These are phyloP conservation scores for Gnomoniopsis sp. DNA, from an alignment of 2,329 filamentous ascomycete genomes.

Conservation along the genomic window DNA sequence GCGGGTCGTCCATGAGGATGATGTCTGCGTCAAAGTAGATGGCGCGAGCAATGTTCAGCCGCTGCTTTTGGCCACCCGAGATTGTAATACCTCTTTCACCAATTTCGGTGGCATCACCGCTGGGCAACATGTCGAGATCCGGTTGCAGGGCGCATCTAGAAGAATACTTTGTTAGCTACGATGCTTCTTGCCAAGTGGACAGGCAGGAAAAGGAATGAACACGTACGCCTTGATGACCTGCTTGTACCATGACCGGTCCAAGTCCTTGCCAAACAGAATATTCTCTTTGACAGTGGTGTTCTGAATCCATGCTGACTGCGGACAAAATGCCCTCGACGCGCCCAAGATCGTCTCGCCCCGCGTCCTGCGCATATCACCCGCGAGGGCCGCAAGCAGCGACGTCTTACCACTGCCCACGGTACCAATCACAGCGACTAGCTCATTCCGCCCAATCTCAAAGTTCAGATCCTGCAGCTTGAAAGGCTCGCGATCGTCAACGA, in stretches of 20 bases:
- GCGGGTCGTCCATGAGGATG: slow-evolving; percentile 66
- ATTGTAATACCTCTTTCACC: slow-evolving; percentile 94
- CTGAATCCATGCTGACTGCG: slow-evolving; percentile 97
- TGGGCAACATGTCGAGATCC: slow-evolving; percentile 90
- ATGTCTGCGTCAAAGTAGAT: slow-evolving; percentile 69
- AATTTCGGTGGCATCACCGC: slow-evolving; percentile 86
- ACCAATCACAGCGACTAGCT: slow-evolving; percentile 82
- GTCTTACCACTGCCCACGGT: slow-evolving; percentile 88
- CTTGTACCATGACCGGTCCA: slow-evolving; percentile 75
- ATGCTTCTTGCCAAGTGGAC: neutral
- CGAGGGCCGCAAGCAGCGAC: slow-evolving; percentile 81
- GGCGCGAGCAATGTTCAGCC: slow-evolving; percentile 85
- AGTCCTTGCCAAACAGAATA: slow-evolving; percentile 81
- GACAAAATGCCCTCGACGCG: slow-evolving; percentile 82
- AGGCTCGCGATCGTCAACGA: slow-evolving; percentile 51
- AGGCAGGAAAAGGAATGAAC: neutral
- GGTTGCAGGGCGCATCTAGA: slow-evolving; percentile 27
- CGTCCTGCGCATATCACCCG: slow-evolving; percentile 90
- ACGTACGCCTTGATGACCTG: slow-evolving; percentile 73
- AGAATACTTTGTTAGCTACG: neutral
- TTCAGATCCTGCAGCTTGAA: slow-evolving; percentile 70
- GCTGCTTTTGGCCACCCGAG: slow-evolving; percentile 92
- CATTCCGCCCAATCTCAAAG: slow-evolving; percentile 67
- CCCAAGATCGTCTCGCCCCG: slow-evolving; percentile 70
- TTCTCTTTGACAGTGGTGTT: slow-evolving; percentile 86